phyloP scores from a whole-genome alignment of 495 filamentous ascomycete genomes.

The Aspergillus asperescens region DNA sequence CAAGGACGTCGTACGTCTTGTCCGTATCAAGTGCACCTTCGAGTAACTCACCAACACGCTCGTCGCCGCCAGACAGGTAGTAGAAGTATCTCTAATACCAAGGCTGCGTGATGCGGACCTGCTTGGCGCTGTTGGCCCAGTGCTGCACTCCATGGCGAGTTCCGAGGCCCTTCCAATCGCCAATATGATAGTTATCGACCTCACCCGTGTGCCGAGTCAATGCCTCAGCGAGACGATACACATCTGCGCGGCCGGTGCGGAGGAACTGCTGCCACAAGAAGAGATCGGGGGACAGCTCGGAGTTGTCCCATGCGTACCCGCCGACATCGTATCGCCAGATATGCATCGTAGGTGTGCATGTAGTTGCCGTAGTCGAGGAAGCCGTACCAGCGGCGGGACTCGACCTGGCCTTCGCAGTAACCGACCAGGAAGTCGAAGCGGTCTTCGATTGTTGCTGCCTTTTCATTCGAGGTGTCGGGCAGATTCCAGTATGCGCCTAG shows the following conservation, averaged over 20 bases:
- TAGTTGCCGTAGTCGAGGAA: conserved; percentile 50
- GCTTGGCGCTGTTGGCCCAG: conserved; percentile 46
- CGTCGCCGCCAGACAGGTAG: conserved; percentile 41
- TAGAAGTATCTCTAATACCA: conserved; percentile 41
- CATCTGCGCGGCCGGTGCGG: conserved; percentile 40
- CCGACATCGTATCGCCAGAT: conserved; percentile 50
- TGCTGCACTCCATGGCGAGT: conserved; percentile 51
- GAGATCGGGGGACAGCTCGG: conserved; percentile 47
- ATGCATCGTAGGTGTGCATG: conserved; percentile 49
- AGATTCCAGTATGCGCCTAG: conserved; percentile 40
- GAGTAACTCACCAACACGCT: conserved; percentile 41
- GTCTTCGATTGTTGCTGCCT: conserved; percentile 27
- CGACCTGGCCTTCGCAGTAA: conserved; percentile 42
- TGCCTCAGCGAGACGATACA: conserved; percentile 45
- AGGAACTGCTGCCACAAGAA: conserved; percentile 51
- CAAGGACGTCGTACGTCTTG: conserved; percentile 38
- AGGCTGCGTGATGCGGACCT: conserved; percentile 36
- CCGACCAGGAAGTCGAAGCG: conserved; percentile 41
- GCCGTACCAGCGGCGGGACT: conserved; percentile 45
- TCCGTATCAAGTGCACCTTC: conserved; percentile 37
- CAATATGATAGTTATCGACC: conserved; percentile 48
- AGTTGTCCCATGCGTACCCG: conserved; percentile 52
- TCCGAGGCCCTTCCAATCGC: conserved; percentile 43
- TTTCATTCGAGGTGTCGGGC: conserved; percentile 11
- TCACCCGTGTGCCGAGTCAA: conserved; percentile 46